Evolutionary conservation across 257 asterid species (phyloP).

Genomic region (Mentha longifolia): DNA sequence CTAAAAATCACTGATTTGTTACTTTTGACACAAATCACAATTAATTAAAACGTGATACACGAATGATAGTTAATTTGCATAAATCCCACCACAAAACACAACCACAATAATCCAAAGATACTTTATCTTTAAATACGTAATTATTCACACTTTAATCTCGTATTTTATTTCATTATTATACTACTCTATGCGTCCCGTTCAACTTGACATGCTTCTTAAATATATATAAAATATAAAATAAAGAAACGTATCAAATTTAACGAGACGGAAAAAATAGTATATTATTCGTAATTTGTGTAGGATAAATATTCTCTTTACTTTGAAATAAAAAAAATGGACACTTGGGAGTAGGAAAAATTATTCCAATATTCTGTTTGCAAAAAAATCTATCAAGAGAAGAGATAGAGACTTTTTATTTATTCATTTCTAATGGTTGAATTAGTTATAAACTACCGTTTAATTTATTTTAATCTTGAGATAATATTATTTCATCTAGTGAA

Average conservation of each 20-base stretch:
- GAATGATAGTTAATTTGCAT: neutral
- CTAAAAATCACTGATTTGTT: neutral
- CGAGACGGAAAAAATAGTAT: no score
- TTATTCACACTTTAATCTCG: neutral
- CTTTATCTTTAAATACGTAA: neutral
- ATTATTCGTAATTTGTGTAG: no score
- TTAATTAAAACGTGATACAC: neutral
- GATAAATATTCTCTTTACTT: neutral
- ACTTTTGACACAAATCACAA: neutral
- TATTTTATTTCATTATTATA: neutral
- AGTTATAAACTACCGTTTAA: no score
- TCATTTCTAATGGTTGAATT: neutral
- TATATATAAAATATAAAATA: no score
- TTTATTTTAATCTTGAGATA: neutral
- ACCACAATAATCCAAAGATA: neutral
- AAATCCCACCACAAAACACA: neutral
- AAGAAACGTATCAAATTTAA: no score
- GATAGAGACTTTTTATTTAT: neutral
- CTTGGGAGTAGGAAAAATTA: neutral
- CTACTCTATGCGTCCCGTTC: no score
- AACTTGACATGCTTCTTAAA: no score
- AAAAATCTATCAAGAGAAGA: neutral
- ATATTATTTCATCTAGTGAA: slow-evolving; percentile 12
- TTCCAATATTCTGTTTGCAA: slow-evolving; percentile 8
- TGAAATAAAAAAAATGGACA: neutral